phyloP scores from a whole-genome alignment of 768 basidiomycete genomes.

The Pleurotus eryngii region DNA sequence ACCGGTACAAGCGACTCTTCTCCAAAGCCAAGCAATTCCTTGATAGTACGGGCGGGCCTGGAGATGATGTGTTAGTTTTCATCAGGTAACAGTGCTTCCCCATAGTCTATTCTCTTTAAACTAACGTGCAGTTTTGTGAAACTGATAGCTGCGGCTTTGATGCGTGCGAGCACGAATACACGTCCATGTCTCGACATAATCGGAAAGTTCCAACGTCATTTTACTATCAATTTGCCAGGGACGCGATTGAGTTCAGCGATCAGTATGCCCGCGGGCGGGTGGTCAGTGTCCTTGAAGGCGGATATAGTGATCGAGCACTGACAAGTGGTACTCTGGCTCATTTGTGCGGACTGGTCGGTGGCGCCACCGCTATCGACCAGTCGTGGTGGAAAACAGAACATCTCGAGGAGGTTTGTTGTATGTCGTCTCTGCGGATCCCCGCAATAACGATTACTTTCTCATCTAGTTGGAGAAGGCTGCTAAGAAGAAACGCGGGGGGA shows the following conservation, averaged over 20 bases:
- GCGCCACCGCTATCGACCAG: conserved; percentile 35
- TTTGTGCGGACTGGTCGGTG: conserved; percentile 60
- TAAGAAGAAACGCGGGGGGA: conserved; percentile 56
- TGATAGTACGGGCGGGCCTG: conserved; percentile 57
- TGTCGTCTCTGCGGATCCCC: not conserved
- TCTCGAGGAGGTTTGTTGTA: conserved; percentile 49
- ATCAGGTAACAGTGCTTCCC: conserved; percentile 59
- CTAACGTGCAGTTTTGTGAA: not conserved
- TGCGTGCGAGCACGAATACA: conserved; percentile 87
- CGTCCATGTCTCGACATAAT: conserved; percentile 87
- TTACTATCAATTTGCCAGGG: conserved; percentile 78
- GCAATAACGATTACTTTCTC: not conserved
- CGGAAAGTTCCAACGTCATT: conserved; percentile 88
- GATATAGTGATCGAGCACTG: conserved; percentile 89
- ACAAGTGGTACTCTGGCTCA: conserved; percentile 83
- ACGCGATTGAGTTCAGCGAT: conserved; percentile 64
- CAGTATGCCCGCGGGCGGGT: conserved; percentile 63
- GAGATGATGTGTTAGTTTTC: conserved; percentile 75
- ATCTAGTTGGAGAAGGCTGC: conserved; percentile 60
- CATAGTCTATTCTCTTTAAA: not conserved
- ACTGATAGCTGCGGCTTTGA: conserved; percentile 86
- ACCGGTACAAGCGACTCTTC: conserved; percentile 59
- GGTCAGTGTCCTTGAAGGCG: conserved; percentile 91
- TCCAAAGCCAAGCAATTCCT: conserved; percentile 70
- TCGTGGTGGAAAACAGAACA: conserved; percentile 68